Percentiles rank a stretch among this genome's conserved stretches.
Evolutionary conservation across 108 stramenopile genomes (phyloP).

Genomic region (Bacterosira constricta): DNA sequence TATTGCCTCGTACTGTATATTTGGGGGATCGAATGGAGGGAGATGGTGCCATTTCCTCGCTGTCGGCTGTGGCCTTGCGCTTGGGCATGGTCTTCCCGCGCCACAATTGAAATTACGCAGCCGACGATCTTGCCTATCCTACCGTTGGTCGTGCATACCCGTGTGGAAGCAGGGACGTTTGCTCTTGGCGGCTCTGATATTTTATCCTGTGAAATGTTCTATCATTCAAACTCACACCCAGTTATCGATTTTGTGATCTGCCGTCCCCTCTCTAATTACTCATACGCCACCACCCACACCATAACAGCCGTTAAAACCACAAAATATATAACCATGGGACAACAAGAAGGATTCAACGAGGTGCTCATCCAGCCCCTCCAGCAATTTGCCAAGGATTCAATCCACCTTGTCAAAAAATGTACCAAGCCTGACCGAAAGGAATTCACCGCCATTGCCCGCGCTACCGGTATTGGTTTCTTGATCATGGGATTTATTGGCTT

Average conservation of each 20-base stretch:
- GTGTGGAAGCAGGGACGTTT: too few relatives aligned
- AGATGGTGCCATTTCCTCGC: too few relatives aligned
- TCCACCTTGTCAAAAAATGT: conserved; percentile 98
- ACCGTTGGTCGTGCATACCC: too few relatives aligned
- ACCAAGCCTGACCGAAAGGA: conserved; percentile 99
- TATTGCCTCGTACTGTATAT: too few relatives aligned
- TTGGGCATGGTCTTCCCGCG: too few relatives aligned
- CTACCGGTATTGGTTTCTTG: conserved; percentile 95
- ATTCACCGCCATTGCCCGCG: conserved; percentile 91
- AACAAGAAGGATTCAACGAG: conserved; percentile 91
- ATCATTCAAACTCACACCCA: not conserved
- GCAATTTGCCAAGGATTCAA: conserved; percentile 97
- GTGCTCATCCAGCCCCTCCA: conserved; percentile 92
- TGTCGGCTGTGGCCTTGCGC: too few relatives aligned
- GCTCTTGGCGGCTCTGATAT: conserved; percentile 3
- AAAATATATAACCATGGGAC: conserved; percentile 33
- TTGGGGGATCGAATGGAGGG: too few relatives aligned
- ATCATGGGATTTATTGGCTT: conserved; percentile 99
- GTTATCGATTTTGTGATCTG: not conserved
- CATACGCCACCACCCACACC: not conserved
- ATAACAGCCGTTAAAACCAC: not conserved
- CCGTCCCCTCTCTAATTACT: not conserved
- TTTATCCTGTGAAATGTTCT: too few relatives aligned
- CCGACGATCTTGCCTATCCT: too few relatives aligned
- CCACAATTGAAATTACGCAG: too few relatives aligned